Base-by-base conservation (phyloP, 345 rosid genomes). In the Barbarea vulgaris region DNA sequence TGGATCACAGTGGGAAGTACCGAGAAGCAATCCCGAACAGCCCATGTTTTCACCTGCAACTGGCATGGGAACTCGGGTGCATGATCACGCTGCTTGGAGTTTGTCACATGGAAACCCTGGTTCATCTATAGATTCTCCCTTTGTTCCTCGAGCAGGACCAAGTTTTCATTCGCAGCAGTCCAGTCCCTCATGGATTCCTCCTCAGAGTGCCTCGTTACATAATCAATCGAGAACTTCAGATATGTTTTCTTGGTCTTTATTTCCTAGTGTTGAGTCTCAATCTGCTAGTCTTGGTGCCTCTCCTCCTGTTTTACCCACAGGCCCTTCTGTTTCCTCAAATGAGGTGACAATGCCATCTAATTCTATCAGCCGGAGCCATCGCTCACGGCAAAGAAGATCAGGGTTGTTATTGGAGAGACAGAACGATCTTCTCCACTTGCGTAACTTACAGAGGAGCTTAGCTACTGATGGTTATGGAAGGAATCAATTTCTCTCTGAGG, bases 401-500 rank as follows among this genome's bases (percentile, higher is more conserved):
- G 84, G 79, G 64, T 47, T 84, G 71, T 59, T 79, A 67, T 72
- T 75, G 70, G 92, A 86, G 74, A 86, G 90, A 67, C 90, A 74
- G 54, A 83, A 79, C 69, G 86, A 80, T 72, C 84, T 82, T 77
- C 84, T 82, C 53, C 87, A 84, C 13, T 79, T 83, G 85, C 87
- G 89, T 58, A 87, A 75, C 66, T 84, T 91, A 24, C 70, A 87
- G 77, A 84, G 89, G 36, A 85, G 84, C 72, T 80, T 88, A 79
- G 89, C 89, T 78, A 84, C 84, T 73, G 91, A 87, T 76, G 76
- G 82, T 63, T 87, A 84, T 76, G 93, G 88, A 72, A 86, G 94
- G 80, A 85, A 87, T 70, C 89, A 86, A 14, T 75, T 88, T 10
- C 78, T 91, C 80, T 83, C 90, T 18, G 97, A 88, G 97, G 97